Evolutionary conservation across 768 basidiomycete genomes (phyloP), one percentile per base, ranked within the genome.

Genomic region (Naematelia aurantialba): DNA sequence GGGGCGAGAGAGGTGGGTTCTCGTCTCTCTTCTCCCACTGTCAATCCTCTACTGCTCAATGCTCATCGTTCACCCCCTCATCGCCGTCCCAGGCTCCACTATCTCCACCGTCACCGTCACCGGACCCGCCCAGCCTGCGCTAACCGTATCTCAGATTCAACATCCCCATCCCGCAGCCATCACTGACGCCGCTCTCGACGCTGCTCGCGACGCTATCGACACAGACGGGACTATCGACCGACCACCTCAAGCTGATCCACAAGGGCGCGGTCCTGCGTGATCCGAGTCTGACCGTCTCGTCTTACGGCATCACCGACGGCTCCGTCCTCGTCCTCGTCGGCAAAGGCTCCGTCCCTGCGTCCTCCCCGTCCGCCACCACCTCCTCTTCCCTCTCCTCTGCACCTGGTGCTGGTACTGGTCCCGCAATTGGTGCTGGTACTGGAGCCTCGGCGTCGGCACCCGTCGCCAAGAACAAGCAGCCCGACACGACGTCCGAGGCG

Each of bases 261-360:
- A 84, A 87, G 47, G 94, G 94, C 39, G 91, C 89, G 1, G 83
- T 96, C 76, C 87, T 97, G 83, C 87, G 86, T 66, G 90, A 94
- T 73, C 86, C 73, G 73, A 79, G 58, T 82, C 84, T 5, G 83
- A 86, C 50, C 66, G 86, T 93, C 63, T 85, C 89, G 12, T 81
- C 87, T 1, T 93, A 91, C 76, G 82, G 83, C 52, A 81, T 97
- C 63, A 82, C 82, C 51, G 80, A 83, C 45, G 84, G 86, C 58
- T 85, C 87, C 3, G 83, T 82, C 55, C 82, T 96, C 67, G 82
- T 84, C 52, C 80, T 93, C 72, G 81, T 93, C 65, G 86, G 84
- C 2, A 79, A 81, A 25, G 74, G 63, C 19, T 59, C 74, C 21
- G 67, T 78, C 5, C 66, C 52, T 46, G 47, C 62, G 31, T 59